Base-by-base conservation (phyloP, 2,329 filamentous ascomycete species). In the Cordyceps cateniannulata region DNA sequence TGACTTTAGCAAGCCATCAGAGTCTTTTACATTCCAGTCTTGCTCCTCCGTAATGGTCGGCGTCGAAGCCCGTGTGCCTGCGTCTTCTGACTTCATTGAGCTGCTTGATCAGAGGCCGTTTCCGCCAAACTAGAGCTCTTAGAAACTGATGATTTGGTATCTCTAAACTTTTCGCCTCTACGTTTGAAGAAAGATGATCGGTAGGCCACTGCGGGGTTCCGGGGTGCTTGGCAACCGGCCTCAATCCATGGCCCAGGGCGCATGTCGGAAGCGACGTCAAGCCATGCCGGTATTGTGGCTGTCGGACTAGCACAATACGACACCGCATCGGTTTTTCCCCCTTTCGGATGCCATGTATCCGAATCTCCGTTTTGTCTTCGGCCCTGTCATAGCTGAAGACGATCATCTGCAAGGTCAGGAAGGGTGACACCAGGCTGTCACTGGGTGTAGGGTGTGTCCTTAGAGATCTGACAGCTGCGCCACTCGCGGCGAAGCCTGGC, bases 41-140 rank as follows among this genome's bases (percentile, higher is more conserved):
- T 57, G 48, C 14, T 59, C 57, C 16, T 59, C 57, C 3, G 57
- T 45, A 16, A 59, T 59, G 12, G 57, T 59, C 6, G 48, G 48
- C 35, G 57, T 52, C 1, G 47, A 59, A 6, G 57, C 57, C 5
- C 57, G 35, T n/a, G 57, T 45, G 9, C 48, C 57, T 24, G 57
- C 42, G 18, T 59, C 57, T 35, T 45, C 48, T 5, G 57, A 59
- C 38, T 52, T 52, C 57, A 59, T 59, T 22, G 38, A 3, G 25
- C n/a, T 35, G 7, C 32, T 22, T 59, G 18, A 27, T 50, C 9
- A 1, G 7, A 49, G 18, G 12, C 1, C 10, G n/a, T 9, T 50
- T 53, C n/a, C 22, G 2, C 14, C 20, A 35, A 18, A 20, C 9
- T 27, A 5, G 16, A 20, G 20, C 3, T 14, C 20, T 32, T 16